phyloP scores from a whole-genome alignment of 345 rosid genomes.

The Brassica nigra region DNA sequence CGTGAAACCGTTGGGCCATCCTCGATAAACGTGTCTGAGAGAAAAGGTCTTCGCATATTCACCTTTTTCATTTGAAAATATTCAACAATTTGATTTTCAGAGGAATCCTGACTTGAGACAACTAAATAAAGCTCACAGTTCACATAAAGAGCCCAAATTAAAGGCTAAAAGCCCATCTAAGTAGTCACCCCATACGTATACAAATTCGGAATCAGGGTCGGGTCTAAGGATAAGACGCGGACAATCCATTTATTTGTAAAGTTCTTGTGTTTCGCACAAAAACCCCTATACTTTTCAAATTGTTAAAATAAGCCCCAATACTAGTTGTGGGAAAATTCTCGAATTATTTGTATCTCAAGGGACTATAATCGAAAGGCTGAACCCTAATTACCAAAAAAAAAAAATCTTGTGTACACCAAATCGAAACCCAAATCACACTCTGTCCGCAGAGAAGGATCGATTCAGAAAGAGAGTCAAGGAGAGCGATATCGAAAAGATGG shows the following conservation, averaged over 20 bases:
- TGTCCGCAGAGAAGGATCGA: conserved; percentile 18
- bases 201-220: background rate
- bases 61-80: background rate
- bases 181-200: background rate
- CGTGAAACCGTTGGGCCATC: no score
- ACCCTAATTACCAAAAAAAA: conserved; percentile 22
- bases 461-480: background rate
- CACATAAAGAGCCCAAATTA: background rate
- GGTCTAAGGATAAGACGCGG: background rate
- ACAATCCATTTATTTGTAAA: background rate
- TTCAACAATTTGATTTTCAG: background rate
- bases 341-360: background rate
- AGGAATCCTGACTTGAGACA: background rate
- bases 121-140: background rate
- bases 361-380: conserved; percentile 7
- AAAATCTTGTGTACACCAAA: background rate
- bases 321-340: background rate
- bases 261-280: background rate
- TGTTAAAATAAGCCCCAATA: background rate
- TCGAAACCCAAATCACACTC: conserved; percentile 15
- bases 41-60: no score
- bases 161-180: background rate
- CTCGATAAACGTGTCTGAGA: no score
- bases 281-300: background rate
- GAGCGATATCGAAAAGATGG: conserved; percentile 52